Evolutionary conservation across 2,329 filamentous ascomycete species (phyloP).

Genomic region (Xylariaceae sp.): DNA sequence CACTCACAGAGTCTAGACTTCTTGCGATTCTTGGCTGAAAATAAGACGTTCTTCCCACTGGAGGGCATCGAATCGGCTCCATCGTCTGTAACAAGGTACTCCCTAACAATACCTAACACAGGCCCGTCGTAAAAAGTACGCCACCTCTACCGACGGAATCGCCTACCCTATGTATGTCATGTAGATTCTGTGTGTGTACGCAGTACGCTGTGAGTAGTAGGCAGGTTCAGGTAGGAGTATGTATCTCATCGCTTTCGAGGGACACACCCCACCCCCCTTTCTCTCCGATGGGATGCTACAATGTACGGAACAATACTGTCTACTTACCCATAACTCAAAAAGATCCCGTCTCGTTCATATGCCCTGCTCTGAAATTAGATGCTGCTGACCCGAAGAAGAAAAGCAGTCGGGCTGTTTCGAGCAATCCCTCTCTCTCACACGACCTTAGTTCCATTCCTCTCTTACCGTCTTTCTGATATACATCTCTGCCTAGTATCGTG

Average conservation of each 20-base stretch:
- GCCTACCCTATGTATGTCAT: too few relatives aligned
- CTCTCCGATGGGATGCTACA: not conserved
- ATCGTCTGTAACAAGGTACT: too few relatives aligned
- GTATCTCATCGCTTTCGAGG: too few relatives aligned
- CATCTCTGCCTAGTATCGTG: not conserved
- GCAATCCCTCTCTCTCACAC: not conserved
- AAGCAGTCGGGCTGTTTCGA: not conserved
- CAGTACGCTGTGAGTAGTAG: too few relatives aligned
- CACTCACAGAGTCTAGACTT: conserved; percentile 19
- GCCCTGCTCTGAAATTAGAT: not conserved
- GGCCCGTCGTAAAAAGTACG: too few relatives aligned
- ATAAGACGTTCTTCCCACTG: conserved; percentile 11
- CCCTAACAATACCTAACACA: too few relatives aligned
- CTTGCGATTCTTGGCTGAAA: conserved; percentile 13
- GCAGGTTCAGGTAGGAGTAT: not conserved
- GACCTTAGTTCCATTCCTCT: too few relatives aligned
- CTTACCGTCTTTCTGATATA: too few relatives aligned
- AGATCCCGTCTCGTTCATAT: not conserved
- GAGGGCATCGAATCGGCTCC: conserved; percentile 10
- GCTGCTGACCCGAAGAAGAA: not conserved
- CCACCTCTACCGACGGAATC: too few relatives aligned
- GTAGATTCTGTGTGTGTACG: too few relatives aligned
- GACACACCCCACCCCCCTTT: not conserved
- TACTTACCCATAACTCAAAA: not conserved
- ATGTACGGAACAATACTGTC: not conserved